Evolutionary conservation across 176 grass and related monocot species (phyloP).

Genomic region (Ampelocalamus luodianensis): DNA sequence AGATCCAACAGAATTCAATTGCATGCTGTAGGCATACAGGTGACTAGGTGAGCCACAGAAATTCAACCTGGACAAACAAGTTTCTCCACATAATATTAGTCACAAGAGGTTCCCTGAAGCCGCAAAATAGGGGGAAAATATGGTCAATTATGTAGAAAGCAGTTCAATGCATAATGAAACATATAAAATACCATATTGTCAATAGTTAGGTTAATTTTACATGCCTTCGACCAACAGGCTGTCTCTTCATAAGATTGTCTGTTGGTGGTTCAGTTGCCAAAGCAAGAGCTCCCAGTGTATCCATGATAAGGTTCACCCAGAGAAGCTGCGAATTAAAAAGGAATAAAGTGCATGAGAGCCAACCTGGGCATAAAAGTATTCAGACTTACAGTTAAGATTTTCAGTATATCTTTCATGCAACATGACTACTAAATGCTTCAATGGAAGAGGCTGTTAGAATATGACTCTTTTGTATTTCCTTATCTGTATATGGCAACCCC

Average conservation of each 20-base stretch:
- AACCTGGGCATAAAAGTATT: neutral
- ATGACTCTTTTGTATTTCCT: too few relatives aligned
- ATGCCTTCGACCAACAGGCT: conserved; percentile 95
- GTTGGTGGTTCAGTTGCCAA: conserved; percentile 94
- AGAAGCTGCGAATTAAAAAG: conserved; percentile 69
- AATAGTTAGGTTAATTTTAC: conserved; percentile 37
- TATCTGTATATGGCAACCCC: too few relatives aligned
- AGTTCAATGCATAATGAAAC: conserved; percentile 24
- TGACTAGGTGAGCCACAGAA: conserved; percentile 3
- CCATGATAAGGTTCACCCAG: conserved; percentile 99
- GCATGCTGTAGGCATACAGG: conserved; percentile 10
- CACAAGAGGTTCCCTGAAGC: conserved; percentile 81
- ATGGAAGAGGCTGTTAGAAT: conserved; percentile 5
- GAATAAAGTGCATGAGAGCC: conserved; percentile 25
- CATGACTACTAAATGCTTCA: neutral
- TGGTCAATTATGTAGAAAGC: conserved; percentile 20
- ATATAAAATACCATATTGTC: neutral
- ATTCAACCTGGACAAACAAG: conserved; percentile 80
- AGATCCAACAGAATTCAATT: conserved; percentile 27
- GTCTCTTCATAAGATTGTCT: conserved; percentile 91
- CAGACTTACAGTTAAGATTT: conserved; percentile 16
- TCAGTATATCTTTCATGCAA: conserved; percentile 18
- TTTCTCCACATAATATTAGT: conserved; percentile 99
- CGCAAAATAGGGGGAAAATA: conserved; percentile 38
- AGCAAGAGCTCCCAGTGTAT: conserved; percentile 95